These are phyloP conservation scores for Fermentozyma sake DNA, from an alignment of 1,139 yeast genomes.

Conservation along the genomic window DNA sequence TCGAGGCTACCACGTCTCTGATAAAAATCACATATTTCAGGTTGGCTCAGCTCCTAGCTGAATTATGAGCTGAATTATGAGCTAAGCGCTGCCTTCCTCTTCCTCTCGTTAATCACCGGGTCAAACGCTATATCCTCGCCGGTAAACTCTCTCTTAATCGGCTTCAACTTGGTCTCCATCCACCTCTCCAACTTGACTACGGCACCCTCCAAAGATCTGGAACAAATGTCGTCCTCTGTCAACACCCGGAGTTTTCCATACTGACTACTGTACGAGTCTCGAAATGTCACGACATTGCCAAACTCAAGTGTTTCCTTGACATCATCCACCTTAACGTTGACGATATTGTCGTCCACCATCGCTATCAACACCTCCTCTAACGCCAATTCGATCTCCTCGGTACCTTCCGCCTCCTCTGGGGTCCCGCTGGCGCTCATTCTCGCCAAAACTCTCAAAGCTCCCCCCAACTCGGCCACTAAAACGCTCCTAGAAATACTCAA, in stretches of 20 bases:
- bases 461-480: too few relatives aligned
- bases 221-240: constrained; percentile 18
- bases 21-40: too few relatives aligned
- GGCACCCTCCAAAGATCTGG: constrained; percentile 15
- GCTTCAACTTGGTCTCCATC: constrained; percentile 17
- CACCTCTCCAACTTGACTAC: constrained; percentile 15
- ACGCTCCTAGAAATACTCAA: too few relatives aligned
- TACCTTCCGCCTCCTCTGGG: constrained; percentile 8
- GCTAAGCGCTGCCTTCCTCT: too few relatives aligned
- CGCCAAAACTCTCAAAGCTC: too few relatives aligned
- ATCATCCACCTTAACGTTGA: constrained; percentile 29
- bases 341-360: constrained; percentile 21
- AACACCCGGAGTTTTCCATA: constrained; percentile 20
- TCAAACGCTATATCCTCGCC: too few relatives aligned
- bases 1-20: too few relatives aligned
- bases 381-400: constrained; percentile 17
- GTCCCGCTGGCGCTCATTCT: too few relatives aligned
- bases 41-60: too few relatives aligned
- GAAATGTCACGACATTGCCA: constrained; percentile 13
- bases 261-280: constrained; percentile 29
- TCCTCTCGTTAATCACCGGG: too few relatives aligned
- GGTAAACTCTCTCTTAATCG: constrained; percentile 10
- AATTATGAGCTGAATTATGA: too few relatives aligned
- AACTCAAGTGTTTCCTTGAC: constrained; percentile 15
- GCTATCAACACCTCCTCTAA: constrained; percentile 15